These are phyloP conservation scores for Lactifluus echinatus DNA, from an alignment of 768 basidiomycete genomes.

Conservation along the genomic window DNA sequence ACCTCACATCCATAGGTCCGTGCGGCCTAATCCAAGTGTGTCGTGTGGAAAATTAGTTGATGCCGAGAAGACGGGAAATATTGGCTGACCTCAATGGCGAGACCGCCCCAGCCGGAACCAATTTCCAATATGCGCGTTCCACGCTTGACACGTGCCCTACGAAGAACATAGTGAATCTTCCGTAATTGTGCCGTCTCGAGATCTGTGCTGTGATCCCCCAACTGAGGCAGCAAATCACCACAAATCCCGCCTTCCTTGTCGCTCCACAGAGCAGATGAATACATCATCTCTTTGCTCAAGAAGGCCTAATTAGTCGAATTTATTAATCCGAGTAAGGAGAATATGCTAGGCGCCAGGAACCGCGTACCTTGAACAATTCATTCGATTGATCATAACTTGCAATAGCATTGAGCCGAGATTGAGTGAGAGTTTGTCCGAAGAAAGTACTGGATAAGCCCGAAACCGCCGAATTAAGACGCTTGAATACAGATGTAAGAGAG, in stretches of 20 bases:
- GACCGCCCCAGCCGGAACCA: conserved; percentile 91
- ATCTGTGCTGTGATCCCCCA: conserved; percentile 37
- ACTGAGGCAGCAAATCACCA: conserved; percentile 42
- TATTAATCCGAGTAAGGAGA: not conserved
- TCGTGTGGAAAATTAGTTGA: not conserved
- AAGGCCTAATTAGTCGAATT: conserved; percentile 46
- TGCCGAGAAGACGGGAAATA: conserved; percentile 1
- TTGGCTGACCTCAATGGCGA: conserved; percentile 67
- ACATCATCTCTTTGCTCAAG: conserved; percentile 89
- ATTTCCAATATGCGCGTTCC: conserved; percentile 84
- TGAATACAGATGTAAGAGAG: conserved; percentile 23
- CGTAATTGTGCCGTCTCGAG: conserved; percentile 76
- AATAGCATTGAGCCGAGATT: conserved; percentile 67
- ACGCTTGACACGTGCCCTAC: conserved; percentile 63
- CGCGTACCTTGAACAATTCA: conserved; percentile 63
- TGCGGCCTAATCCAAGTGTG: conserved; percentile 52
- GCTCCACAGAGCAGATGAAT: conserved; percentile 80
- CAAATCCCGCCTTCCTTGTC: conserved; percentile 72
- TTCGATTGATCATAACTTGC: conserved; percentile 93
- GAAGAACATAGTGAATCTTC: conserved; percentile 77
- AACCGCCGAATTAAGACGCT: conserved; percentile 21
- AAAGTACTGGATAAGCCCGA: conserved; percentile 50
- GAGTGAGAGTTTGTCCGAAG: conserved; percentile 62
- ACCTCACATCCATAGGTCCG: conserved; percentile 67
- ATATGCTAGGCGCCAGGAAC: not conserved